These are phyloP conservation scores for Penicillium concentricum DNA, from an alignment of 2,329 filamentous ascomycete genomes.

Conservation along the genomic window DNA sequence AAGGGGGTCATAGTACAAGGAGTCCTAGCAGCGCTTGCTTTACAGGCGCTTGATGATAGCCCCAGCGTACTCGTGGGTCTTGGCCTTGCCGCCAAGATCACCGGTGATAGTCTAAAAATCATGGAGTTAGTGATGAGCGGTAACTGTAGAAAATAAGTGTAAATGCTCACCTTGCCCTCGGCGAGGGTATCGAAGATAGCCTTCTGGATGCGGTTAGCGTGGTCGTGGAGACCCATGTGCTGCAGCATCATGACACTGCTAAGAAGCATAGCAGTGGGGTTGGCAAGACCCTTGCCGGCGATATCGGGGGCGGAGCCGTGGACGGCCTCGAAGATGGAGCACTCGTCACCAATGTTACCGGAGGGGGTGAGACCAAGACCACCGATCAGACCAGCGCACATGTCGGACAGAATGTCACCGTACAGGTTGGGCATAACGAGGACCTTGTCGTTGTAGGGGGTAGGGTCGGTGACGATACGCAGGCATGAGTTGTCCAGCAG, in stretches of 20 bases:
- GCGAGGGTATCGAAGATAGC: slow-evolving; percentile 93
- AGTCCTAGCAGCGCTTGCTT: slow-evolving; percentile 25
- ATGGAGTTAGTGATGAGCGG: not conserved
- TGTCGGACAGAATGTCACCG: slow-evolving; percentile 98
- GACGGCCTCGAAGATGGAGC: slow-evolving; percentile 99
- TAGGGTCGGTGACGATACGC: slow-evolving; percentile 95
- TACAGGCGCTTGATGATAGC: slow-evolving; percentile 76
- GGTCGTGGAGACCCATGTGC: slow-evolving; percentile 87
- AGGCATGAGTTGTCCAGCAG: slow-evolving; percentile 98
- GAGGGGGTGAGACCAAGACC: slow-evolving; percentile 96
- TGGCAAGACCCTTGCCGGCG: slow-evolving; percentile 90
- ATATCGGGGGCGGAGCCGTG: slow-evolving; percentile 97
- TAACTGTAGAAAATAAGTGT: not conserved
- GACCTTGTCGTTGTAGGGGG: slow-evolving; percentile 98
- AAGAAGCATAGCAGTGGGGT: slow-evolving; percentile 93
- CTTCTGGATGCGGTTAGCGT: slow-evolving; percentile 85
- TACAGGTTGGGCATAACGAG: slow-evolving; percentile 97
- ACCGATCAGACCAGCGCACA: slow-evolving; percentile 98
- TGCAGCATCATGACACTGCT: slow-evolving; percentile 99
- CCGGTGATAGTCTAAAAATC: slow-evolving; percentile 70
- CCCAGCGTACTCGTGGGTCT: slow-evolving; percentile 89
- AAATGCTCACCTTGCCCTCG: slow-evolving; percentile 74
- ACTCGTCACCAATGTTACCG: slow-evolving; percentile 98
- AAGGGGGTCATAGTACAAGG: slow-evolving; percentile 39
- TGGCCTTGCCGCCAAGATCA: slow-evolving; percentile 92